phyloP scores from a whole-genome alignment of 208 protist genomes.

The Wallacemonas sp. region DNA sequence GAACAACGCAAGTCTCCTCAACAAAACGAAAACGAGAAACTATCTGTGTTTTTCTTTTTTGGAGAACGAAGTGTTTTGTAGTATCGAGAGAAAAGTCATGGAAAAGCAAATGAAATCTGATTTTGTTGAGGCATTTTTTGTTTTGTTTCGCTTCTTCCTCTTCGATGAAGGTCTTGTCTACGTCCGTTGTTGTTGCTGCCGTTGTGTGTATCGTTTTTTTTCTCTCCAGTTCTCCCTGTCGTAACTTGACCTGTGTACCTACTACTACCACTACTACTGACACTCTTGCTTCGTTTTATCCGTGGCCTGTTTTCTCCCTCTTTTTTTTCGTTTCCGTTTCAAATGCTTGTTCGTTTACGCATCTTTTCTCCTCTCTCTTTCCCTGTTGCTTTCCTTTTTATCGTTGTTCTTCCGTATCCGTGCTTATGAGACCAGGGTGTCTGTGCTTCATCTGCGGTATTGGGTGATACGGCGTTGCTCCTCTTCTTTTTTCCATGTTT shows the following conservation, averaged over 20 bases:
- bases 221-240: background rate
- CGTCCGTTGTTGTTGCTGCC: constrained; percentile 15
- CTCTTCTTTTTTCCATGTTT: background rate
- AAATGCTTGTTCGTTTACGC: background rate
- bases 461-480: too few relatives aligned
- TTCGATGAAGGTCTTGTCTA: constrained; percentile 10
- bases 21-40: too few relatives aligned
- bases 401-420: background rate
- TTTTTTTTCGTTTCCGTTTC: background rate
- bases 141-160: background rate
- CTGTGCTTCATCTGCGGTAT: too few relatives aligned
- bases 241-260: too few relatives aligned
- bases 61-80: too few relatives aligned
- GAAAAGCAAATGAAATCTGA: too few relatives aligned
- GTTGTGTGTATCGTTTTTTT: constrained; percentile 2
- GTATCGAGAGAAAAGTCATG: too few relatives aligned
- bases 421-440: too few relatives aligned
- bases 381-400: constrained; percentile 3
- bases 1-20: background rate
- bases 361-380: background rate
- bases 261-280: too few relatives aligned
- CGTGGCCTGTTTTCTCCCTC: background rate
- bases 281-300: too few relatives aligned
- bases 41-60: too few relatives aligned
- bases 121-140: too few relatives aligned